Conservation (phyloP, 208 protist genomes). For the Balamuthia mandrillaris region DNA sequence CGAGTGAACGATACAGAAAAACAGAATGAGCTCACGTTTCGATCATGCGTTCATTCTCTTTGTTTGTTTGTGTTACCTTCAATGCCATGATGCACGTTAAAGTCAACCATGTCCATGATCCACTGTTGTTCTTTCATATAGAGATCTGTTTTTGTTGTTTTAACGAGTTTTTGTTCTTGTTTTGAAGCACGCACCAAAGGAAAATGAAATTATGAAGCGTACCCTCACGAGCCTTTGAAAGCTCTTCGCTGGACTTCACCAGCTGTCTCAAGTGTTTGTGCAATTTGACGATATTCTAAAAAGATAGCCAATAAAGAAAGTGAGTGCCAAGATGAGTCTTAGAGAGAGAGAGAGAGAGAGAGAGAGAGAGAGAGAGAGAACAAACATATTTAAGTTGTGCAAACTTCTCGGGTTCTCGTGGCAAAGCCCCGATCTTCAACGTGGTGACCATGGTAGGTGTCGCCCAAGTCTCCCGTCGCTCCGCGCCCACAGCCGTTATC, state of each 20-base stretch:
- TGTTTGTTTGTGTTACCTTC: no score
- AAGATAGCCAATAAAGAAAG: not conserved
- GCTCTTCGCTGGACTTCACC: constrained; percentile 10
- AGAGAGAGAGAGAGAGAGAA: no score
- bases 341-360: no score
- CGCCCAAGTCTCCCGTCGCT: no score
- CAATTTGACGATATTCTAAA: constrained; percentile 6
- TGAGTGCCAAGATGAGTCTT: no score
- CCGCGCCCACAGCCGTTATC: no score
- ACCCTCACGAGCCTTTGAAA: not conserved
- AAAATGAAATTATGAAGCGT: not conserved
- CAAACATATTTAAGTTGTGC: no score
- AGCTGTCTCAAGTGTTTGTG: constrained; percentile 11
- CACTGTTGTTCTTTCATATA: constrained; percentile 28
- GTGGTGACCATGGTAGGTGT: no score
- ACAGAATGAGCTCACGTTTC: not conserved
- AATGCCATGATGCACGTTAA: constrained; percentile 18
- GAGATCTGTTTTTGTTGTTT: not conserved
- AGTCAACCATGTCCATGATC: constrained; percentile 32
- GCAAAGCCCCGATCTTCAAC: no score
- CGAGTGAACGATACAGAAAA: not conserved
- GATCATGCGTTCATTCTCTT: no score
- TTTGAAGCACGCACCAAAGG: not conserved
- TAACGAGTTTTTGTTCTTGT: not conserved
- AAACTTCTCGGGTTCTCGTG: no score